These are phyloP conservation scores for Aspergillus sp. DNA, from an alignment of 2,329 filamentous ascomycete genomes.

Conservation along the genomic window DNA sequence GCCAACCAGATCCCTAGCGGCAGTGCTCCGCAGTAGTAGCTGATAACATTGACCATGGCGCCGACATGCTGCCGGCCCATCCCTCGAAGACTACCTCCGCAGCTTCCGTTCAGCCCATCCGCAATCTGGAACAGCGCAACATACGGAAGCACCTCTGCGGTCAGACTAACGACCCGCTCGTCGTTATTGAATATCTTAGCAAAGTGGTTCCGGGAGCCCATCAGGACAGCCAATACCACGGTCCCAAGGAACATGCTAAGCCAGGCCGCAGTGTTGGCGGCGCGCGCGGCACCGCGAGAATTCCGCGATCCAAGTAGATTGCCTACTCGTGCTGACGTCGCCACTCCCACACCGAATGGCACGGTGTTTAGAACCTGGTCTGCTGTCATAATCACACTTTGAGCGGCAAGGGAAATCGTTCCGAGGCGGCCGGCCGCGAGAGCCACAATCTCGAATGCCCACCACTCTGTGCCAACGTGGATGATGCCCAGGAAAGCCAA, in stretches of 20 bases:
- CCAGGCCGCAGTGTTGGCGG: constrained; percentile 70
- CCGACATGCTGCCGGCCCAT: constrained; percentile 87
- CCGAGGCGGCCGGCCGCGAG: constrained; percentile 76
- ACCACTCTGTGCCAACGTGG: constrained; percentile 89
- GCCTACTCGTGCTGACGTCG: constrained; percentile 70
- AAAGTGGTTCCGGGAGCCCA: constrained; percentile 68
- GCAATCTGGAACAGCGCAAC: constrained; percentile 89
- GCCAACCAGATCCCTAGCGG: constrained; percentile 80
- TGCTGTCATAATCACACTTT: constrained; percentile 85
- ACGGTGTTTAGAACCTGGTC: constrained; percentile 83
- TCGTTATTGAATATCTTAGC: constrained; percentile 81
- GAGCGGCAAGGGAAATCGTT: constrained; percentile 72
- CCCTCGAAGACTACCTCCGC: constrained; percentile 72
- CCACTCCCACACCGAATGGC: constrained; percentile 80
- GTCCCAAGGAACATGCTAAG: constrained; percentile 66
- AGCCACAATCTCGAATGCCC: constrained; percentile 89
- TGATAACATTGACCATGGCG: constrained; percentile 73
- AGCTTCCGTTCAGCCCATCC: constrained; percentile 79
- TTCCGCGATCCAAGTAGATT: constrained; percentile 71
- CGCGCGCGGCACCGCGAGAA: constrained; percentile 60
- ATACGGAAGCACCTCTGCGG: constrained; percentile 75
- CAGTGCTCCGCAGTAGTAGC: constrained; percentile 77
- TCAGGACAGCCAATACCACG: constrained; percentile 62
- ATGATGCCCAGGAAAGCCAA: constrained; percentile 72
- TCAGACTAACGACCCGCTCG: constrained; percentile 63